Evolutionary conservation across 1,284 basidiomycete genomes (phyloP), one percentile per base, ranked within the genome.

Genomic region (Trichosporon ovoides): DNA sequence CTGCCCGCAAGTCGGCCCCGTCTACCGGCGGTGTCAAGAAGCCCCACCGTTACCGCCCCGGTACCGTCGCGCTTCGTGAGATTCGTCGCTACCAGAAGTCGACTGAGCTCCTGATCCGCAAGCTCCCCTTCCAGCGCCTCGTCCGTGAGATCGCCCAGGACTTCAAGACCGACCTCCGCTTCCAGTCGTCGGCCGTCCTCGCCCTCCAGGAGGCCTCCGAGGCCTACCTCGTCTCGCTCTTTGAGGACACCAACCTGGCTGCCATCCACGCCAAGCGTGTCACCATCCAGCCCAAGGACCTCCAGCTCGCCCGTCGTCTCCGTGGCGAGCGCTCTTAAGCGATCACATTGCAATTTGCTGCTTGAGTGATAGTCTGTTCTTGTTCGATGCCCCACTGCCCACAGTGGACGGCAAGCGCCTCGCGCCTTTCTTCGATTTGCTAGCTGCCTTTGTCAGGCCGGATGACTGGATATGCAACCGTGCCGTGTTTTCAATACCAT

Each of bases 221-320:
- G 81, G 91, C 90, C 20, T 93, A 94, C 83, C 88, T 92, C 68
- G 90, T 93, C 78, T 89, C 87, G 20, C 82, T 92, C 68, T 94
- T 95, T 76, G 63, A 64, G 63, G 63, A 64, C 63, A 77, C 89
- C 73, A 91, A 91, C 83, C 85, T 91, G 81, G 89, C 89, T 71
- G 91, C 90, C 64, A 93, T 93, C 79, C 87, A 89, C 80, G 88
- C 90, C 67, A 91, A 91, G 85, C 87, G 89, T 80, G 89, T 92
- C 63, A 85, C 84, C 55, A 85, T 86, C 69, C 85, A 87, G 77
- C 85, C 85, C 61, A 86, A 88, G 80, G 88, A 89, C 79, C 82
- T 90, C 62, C 86, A 87, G 64, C 82, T 90, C 60, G 88, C 88
- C 46, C 84, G 88, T 68, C 83, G 88, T 71, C 79, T 90, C 67